phyloP scores from a whole-genome alignment of 495 filamentous ascomycete genomes.

The Hypoxylon intermedium region DNA sequence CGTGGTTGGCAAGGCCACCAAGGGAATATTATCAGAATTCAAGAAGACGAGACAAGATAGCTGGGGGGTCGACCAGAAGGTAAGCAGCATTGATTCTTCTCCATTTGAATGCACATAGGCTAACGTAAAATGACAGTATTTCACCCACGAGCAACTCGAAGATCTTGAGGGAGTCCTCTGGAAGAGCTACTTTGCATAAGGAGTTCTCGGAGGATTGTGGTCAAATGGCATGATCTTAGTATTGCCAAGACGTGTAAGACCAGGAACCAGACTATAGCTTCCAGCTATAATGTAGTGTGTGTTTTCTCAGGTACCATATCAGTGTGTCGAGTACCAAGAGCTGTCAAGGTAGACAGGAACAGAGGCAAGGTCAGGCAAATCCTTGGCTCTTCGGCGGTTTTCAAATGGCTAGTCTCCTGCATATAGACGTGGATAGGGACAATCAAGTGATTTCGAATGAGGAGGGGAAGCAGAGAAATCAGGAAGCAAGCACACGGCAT shows the following conservation, averaged over 20 bases:
- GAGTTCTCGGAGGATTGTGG: neutral
- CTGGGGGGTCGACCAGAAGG: constrained; percentile 97
- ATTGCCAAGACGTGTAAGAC: neutral
- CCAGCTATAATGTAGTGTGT: neutral
- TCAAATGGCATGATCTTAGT: neutral
- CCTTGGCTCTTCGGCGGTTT: too few species aligned
- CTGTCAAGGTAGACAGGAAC: neutral
- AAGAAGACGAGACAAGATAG: constrained; percentile 99
- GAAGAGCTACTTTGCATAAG: constrained; percentile 97
- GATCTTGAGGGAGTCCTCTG: constrained; percentile 96
- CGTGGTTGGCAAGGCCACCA: constrained; percentile 96
- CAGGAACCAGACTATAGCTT: neutral
- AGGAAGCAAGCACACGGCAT: too few species aligned
- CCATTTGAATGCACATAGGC: constrained; percentile 10
- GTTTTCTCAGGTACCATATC: too few species aligned
- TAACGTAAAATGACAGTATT: constrained; percentile 69
- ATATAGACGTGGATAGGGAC: too few species aligned
- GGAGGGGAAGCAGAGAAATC: too few species aligned
- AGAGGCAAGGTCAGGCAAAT: too few species aligned
- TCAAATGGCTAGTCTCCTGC: too few species aligned
- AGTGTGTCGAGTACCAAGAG: neutral
- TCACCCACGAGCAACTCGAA: constrained; percentile 89
- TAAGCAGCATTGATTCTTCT: constrained; percentile 46
- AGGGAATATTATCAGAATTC: constrained; percentile 93
- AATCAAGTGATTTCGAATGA: too few species aligned